Evolutionary conservation across 495 filamentous ascomycete species (phyloP).

Genomic region (Amniculicola lignicola): DNA sequence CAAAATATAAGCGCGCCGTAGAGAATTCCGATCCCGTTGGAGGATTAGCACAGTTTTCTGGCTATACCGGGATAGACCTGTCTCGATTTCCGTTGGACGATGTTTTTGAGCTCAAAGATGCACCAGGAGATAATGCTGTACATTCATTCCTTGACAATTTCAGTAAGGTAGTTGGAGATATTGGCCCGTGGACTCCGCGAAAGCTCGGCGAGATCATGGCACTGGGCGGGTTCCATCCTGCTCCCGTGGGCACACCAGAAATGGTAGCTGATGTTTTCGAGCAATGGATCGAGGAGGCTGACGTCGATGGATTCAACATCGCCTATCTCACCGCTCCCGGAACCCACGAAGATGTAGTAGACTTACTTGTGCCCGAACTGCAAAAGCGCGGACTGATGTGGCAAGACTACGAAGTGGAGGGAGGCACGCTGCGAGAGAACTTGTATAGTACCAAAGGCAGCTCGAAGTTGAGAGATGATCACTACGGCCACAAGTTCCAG

Average conservation of each 20-base stretch:
- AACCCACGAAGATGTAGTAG: constrained; percentile 30
- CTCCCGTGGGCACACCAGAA: constrained; percentile 16
- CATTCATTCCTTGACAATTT: constrained; percentile 10
- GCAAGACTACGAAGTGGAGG: background rate
- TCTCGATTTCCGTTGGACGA: constrained; percentile 53
- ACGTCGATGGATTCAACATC: constrained; percentile 35
- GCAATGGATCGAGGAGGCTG: constrained; percentile 32
- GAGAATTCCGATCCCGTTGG: constrained; percentile 53
- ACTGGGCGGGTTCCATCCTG: constrained; percentile 1
- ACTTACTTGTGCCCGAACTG: constrained; percentile 26
- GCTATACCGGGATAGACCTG: constrained; percentile 57
- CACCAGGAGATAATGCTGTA: constrained; percentile 4
- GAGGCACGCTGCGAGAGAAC: background rate
- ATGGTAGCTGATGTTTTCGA: constrained; percentile 30
- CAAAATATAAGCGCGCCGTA: constrained; percentile 51
- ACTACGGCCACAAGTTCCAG: background rate
- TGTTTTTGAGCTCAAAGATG: constrained; percentile 35
- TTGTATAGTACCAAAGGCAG: background rate
- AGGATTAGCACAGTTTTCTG: constrained; percentile 55
- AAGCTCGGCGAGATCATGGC: constrained; percentile 6
- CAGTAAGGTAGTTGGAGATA: constrained; percentile 5
- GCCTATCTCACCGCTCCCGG: constrained; percentile 29
- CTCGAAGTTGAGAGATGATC: background rate
- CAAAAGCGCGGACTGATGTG: constrained; percentile 9
- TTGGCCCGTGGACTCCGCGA: constrained; percentile 17